Percentiles rank a stretch among this genome's conserved stretches.
Evolutionary conservation across 2,329 filamentous ascomycete genomes (phyloP).

Genomic region (Mycocentrospora acerina): DNA sequence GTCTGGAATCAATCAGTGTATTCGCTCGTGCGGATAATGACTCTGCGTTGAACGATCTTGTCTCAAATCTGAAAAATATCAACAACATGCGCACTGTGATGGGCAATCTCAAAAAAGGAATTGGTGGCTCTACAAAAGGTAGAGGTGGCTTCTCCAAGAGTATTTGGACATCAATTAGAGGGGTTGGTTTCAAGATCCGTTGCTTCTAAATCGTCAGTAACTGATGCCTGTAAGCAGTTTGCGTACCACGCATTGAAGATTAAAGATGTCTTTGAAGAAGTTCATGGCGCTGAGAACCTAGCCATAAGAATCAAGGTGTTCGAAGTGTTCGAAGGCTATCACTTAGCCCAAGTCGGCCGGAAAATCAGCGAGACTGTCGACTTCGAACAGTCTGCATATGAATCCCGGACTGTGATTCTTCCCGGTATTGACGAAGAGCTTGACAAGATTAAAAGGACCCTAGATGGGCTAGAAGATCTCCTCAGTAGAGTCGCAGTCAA

Average conservation of each 20-base stretch:
- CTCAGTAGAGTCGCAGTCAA: conserved; percentile 67
- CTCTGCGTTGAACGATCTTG: conserved; percentile 56
- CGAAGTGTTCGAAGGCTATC: conserved; percentile 58
- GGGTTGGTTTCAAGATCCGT: conserved; percentile 38
- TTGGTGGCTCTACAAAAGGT: conserved; percentile 56
- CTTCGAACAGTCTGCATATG: conserved; percentile 72
- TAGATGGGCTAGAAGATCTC: conserved; percentile 74
- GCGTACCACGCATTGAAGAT: conserved; percentile 70
- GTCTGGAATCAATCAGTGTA: conserved; percentile 68
- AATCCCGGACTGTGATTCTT: conserved; percentile 71
- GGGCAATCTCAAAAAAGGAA: conserved; percentile 73
- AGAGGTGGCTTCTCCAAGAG: conserved; percentile 62
- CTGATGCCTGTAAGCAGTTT: conserved; percentile 55
- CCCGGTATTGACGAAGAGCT: conserved; percentile 71
- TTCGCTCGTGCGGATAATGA: conserved; percentile 70
- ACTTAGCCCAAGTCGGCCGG: conserved; percentile 67
- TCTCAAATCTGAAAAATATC: conserved; percentile 66
- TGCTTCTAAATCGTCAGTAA: not conserved
- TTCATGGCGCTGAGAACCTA: conserved; percentile 57
- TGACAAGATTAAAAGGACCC: conserved; percentile 74
- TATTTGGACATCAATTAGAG: conserved; percentile 71
- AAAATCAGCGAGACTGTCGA: conserved; percentile 72
- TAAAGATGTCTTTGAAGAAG: conserved; percentile 61
- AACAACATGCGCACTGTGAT: conserved; percentile 74
- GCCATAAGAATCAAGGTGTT: conserved; percentile 59